Evolutionary conservation across 352 stramenopile species (phyloP).

Genomic region (Poterioochromonas sp.): DNA sequence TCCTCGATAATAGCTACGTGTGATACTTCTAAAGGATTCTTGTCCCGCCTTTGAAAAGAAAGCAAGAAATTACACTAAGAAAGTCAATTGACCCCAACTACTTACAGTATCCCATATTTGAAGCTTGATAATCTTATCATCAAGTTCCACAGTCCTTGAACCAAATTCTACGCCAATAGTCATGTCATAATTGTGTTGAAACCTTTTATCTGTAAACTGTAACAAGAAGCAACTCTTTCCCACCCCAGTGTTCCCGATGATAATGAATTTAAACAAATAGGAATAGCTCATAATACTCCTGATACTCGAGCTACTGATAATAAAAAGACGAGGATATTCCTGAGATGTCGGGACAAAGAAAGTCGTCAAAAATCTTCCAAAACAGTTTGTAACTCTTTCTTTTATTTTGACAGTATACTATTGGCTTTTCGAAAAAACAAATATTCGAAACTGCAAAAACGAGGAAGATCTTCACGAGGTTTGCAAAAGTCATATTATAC

Average conservation of each 20-base stretch:
- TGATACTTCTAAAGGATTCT: conserved; percentile 78
- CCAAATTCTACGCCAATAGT: conserved; percentile 50
- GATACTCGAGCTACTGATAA: no score
- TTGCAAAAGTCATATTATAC: no score
- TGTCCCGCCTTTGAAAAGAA: conserved; percentile 64
- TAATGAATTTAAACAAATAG: conserved; percentile 47
- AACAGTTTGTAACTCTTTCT: no score
- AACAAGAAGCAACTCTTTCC: conserved; percentile 46
- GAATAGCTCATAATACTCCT: no score
- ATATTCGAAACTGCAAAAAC: no score
- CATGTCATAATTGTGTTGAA: conserved; percentile 39
- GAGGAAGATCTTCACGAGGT: no score
- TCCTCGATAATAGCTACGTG: conserved; percentile 73
- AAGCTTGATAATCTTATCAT: conserved; percentile 37
- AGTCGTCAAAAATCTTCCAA: no score
- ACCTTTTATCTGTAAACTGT: conserved; percentile 44
- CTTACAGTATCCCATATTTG: conserved; percentile 51
- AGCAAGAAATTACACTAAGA: conserved; percentile 48
- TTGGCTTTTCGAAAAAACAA: no score
- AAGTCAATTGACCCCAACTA: background rate
- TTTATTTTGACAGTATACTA: no score
- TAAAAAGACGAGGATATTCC: no score
- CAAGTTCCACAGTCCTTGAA: conserved; percentile 37
- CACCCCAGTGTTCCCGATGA: conserved; percentile 42
- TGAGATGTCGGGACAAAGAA: no score